Evolutionary conservation across 2,329 filamentous ascomycete genomes (phyloP).

Genomic region (Diplodia intermedia): DNA sequence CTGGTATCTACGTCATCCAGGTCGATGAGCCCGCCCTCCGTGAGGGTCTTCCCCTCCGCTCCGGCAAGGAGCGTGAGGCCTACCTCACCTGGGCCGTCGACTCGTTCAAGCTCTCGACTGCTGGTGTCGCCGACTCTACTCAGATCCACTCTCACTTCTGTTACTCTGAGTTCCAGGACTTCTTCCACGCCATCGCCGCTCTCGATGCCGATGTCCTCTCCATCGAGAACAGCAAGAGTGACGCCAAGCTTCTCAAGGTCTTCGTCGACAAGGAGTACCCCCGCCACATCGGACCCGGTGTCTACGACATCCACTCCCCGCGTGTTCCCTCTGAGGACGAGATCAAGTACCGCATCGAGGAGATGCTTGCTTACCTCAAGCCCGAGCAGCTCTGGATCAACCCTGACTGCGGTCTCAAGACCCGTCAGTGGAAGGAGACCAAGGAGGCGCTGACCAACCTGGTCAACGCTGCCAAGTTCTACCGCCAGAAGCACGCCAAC

Average conservation of each 20-base stretch:
- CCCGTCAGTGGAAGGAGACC: constrained; percentile 97
- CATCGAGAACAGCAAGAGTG: constrained; percentile 99
- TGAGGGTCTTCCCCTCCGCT: constrained; percentile 96
- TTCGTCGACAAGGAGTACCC: constrained; percentile 98
- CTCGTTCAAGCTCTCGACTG: constrained; percentile 94
- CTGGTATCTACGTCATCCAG: constrained; percentile 97
- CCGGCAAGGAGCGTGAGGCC: constrained; percentile 91
- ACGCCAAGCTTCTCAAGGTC: constrained; percentile 98
- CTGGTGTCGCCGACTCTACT: constrained; percentile 91
- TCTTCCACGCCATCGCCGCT: constrained; percentile 99
- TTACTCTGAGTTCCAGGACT: constrained; percentile 99
- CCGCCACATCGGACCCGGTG: constrained; percentile 97
- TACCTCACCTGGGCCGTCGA: constrained; percentile 98
- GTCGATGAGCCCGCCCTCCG: constrained; percentile 98
- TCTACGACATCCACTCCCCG: constrained; percentile 99
- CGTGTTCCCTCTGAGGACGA: constrained; percentile 97
- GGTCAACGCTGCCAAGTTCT: constrained; percentile 98
- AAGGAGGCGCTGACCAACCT: constrained; percentile 95
- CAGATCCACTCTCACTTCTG: constrained; percentile 99
- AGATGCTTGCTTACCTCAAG: constrained; percentile 97
- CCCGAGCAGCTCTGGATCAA: constrained; percentile 99
- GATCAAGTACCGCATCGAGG: constrained; percentile 95
- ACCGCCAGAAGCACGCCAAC: constrained; percentile 86
- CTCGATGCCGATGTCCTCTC: constrained; percentile 97
- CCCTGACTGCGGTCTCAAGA: constrained; percentile 99